These are phyloP conservation scores for Zygosaccharomyces pseudobailii DNA, from an alignment of 1,139 yeast species.

Conservation along the genomic window DNA sequence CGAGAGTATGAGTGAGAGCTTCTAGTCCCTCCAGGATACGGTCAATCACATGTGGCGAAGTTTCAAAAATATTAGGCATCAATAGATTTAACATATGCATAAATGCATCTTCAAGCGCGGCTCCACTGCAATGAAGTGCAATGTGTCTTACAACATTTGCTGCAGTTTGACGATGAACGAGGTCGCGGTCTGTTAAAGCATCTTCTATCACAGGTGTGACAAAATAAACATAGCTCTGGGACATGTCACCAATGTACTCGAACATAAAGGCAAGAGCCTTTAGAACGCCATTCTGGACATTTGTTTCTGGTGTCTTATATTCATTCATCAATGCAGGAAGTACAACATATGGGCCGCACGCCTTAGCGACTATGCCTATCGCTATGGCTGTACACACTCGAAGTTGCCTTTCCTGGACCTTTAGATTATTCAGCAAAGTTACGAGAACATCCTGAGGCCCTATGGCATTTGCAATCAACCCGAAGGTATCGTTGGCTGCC, in stretches of 20 bases:
- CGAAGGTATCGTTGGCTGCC: constrained; percentile 89
- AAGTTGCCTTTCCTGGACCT: constrained; percentile 92
- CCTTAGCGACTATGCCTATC: constrained; percentile 92
- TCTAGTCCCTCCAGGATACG: constrained; percentile 80
- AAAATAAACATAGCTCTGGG: constrained; percentile 79
- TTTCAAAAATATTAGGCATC: constrained; percentile 82
- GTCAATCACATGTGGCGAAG: constrained; percentile 89
- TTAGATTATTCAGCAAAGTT: constrained; percentile 73
- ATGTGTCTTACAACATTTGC: constrained; percentile 82
- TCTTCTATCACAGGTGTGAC: constrained; percentile 80
- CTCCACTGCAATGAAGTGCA: constrained; percentile 74
- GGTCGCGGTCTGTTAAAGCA: constrained; percentile 86
- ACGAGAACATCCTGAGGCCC: constrained; percentile 96
- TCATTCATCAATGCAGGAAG: constrained; percentile 97
- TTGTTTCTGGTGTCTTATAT: constrained; percentile 85
- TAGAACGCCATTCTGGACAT: constrained; percentile 92
- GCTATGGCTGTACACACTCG: constrained; percentile 99
- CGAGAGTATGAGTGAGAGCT: constrained; percentile 66
- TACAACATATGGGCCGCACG: constrained; percentile 90
- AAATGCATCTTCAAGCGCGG: constrained; percentile 70
- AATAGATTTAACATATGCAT: constrained; percentile 70
- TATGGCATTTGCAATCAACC: constrained; percentile 82
- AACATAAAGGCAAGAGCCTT: constrained; percentile 91
- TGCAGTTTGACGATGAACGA: constrained; percentile 93
- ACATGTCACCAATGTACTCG: constrained; percentile 83